Evolutionary conservation across 2,329 filamentous ascomycete species (phyloP).

Genomic region (Keithomyces neogunnii): DNA sequence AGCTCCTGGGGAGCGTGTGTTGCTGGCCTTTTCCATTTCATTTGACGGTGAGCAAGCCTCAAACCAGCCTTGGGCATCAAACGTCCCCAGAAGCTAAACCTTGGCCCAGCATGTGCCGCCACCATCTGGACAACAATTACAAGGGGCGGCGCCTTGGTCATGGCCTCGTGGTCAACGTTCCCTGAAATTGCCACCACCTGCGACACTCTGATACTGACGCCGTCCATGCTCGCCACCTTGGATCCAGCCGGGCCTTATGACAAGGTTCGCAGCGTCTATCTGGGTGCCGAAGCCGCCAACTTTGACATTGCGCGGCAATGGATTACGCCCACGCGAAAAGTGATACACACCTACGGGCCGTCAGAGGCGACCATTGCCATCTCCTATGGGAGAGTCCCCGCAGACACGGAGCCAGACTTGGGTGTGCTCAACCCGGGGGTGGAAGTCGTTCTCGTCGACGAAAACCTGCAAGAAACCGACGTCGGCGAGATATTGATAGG

Average conservation of each 20-base stretch:
- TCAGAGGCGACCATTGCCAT: constrained; percentile 10
- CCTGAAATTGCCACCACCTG: constrained; percentile 4
- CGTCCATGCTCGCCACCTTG: constrained; percentile 5
- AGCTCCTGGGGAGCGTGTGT: constrained; percentile 5
- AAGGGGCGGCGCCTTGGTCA: constrained; percentile 5
- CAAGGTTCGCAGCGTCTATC: constrained; percentile 7
- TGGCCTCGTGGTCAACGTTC: constrained; percentile 8
- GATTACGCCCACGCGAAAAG: constrained; percentile 3
- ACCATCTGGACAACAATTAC: too few relatives aligned
- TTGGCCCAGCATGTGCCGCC: too few relatives aligned
- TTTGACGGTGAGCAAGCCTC: constrained; percentile 17
- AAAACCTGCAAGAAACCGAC: not conserved
- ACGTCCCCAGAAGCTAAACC: constrained; percentile 4
- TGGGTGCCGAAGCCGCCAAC: constrained; percentile 9
- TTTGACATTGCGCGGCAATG: constrained; percentile 5
- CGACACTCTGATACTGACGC: constrained; percentile 9
- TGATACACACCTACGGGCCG: constrained; percentile 12
- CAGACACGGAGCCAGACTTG: not conserved
- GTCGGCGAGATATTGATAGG: constrained; percentile 11
- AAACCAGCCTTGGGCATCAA: not conserved
- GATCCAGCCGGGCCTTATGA: not conserved
- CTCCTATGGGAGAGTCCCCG: constrained; percentile 8
- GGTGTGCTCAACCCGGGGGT: not conserved
- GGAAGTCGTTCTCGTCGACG: not conserved
- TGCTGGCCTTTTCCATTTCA: constrained; percentile 16